A percentile compares a stretch with the other conserved stretches of the same genome.
These are phyloP conservation scores for Suhomyces panamericanus DNA, from an alignment of 1,139 yeast species.

Conservation along the genomic window DNA sequence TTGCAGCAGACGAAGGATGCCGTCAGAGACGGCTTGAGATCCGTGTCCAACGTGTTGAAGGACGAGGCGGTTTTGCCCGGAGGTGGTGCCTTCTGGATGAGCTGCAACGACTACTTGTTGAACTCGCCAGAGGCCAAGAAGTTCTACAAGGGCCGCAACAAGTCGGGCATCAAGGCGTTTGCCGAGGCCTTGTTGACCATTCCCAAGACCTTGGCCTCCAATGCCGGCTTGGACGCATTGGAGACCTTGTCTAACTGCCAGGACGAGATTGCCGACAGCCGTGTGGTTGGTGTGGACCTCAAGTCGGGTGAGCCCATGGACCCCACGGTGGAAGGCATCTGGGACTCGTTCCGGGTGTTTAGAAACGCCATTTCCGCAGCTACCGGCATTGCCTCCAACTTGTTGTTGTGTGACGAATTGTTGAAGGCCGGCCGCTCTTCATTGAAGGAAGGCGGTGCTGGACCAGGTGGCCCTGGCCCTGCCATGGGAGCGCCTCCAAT, in stretches of 20 bases:
- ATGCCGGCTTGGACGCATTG: constrained; percentile 91
- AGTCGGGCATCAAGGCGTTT: constrained; percentile 90
- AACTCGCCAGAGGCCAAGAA: constrained; percentile 49
- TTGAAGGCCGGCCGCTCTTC: constrained; percentile 95
- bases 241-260: constrained; percentile 88
- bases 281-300: constrained; percentile 87
- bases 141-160: constrained; percentile 82
- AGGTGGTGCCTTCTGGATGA: constrained; percentile 92
- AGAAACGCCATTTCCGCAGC: constrained; percentile 93
- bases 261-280: constrained; percentile 83
- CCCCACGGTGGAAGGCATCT: constrained; percentile 89
- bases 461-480: constrained; percentile 15
- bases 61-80: constrained; percentile 92
- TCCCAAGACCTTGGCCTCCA: constrained; percentile 89
- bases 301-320: constrained; percentile 95
- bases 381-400: constrained; percentile 90
- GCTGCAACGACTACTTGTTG: constrained; percentile 70
- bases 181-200: constrained; percentile 87
- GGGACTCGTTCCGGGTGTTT: constrained; percentile 93
- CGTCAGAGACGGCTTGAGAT: constrained; percentile 92
- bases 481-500: constrained; percentile 20
- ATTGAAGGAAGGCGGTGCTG: constrained; percentile 56
- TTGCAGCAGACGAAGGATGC: constrained; percentile 95
- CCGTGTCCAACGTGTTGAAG: constrained; percentile 87
- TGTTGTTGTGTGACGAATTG: constrained; percentile 91